Percentiles rank a stretch among this genome's conserved stretches.
Evolutionary conservation across 495 filamentous ascomycete species (phyloP).

Genomic region (Rhypophila decipiens): DNA sequence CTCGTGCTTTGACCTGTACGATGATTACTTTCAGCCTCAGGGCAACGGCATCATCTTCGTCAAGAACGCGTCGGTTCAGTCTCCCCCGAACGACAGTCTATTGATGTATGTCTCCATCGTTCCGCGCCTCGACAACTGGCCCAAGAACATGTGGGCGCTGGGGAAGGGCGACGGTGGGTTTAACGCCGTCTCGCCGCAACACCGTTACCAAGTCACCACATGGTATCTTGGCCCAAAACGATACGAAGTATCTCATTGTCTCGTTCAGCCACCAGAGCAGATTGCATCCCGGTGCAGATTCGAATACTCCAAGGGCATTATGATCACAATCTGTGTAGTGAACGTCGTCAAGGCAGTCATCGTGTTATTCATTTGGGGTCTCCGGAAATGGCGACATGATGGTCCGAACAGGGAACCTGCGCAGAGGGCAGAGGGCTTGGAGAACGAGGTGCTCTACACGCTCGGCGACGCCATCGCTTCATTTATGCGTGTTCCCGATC

Average conservation of each 20-base stretch:
- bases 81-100: slow-evolving; percentile 15
- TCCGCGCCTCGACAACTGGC: slow-evolving; percentile 21
- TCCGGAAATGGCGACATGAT: slow-evolving; percentile 6
- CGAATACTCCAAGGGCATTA: slow-evolving; percentile 16
- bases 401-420: neutral
- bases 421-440: neutral
- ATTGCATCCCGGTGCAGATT: slow-evolving; percentile 8
- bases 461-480: slow-evolving; percentile 27
- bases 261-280: slow-evolving; percentile 13
- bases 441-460: slow-evolving; percentile 10
- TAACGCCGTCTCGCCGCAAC: slow-evolving; percentile 3
- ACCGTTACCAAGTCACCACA: slow-evolving; percentile 6
- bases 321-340: slow-evolving; percentile 11
- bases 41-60: slow-evolving; percentile 26
- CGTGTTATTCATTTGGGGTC: slow-evolving; percentile 10
- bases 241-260: slow-evolving; percentile 18
- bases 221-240: slow-evolving; percentile 17
- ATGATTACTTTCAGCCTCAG: slow-evolving; percentile 20
- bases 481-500: slow-evolving; percentile 19
- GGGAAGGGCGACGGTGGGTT: slow-evolving; percentile 12
- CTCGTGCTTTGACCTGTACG: slow-evolving; percentile 22
- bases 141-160: slow-evolving; percentile 28
- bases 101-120: slow-evolving; percentile 21
- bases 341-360: slow-evolving; percentile 12
- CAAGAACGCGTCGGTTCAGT: slow-evolving; percentile 10